phyloP scores from a whole-genome alignment of 1,284 basidiomycete genomes.

The Leccinum griseonigrum region DNA sequence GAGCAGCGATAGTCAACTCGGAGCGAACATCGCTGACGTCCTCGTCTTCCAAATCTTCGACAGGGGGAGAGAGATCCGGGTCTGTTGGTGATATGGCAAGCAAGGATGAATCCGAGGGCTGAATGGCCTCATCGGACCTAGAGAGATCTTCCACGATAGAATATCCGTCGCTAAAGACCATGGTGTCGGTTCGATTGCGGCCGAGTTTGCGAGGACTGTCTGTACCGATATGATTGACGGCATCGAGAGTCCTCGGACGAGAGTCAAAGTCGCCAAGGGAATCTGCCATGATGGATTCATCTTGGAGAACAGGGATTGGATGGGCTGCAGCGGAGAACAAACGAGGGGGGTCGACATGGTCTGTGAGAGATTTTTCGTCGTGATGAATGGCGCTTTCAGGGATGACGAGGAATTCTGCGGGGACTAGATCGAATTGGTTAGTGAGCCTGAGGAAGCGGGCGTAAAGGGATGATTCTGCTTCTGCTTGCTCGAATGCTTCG shows the following conservation, averaged over 20 bases:
- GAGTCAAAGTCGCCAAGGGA: slow-evolving; percentile 1
- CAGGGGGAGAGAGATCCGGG: slow-evolving; percentile 13
- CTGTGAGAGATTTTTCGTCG: slow-evolving; percentile 29
- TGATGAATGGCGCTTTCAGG: slow-evolving; percentile 43
- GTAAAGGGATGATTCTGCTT: slow-evolving; percentile 89
- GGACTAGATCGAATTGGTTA: slow-evolving; percentile 79
- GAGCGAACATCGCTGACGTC: slow-evolving; percentile 24
- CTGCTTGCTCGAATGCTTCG: slow-evolving; percentile 86
- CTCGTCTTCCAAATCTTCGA: slow-evolving; percentile 28
- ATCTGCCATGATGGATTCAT: slow-evolving; percentile 18
- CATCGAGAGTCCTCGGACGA: slow-evolving; percentile 29
- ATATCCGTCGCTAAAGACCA: slow-evolving; percentile 64
- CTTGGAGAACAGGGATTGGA: slow-evolving; percentile 24
- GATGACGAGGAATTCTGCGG: slow-evolving; percentile 79
- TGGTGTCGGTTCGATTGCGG: slow-evolving; percentile 69
- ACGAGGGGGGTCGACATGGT: slow-evolving; percentile 45
- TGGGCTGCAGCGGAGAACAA: slow-evolving; percentile 47
- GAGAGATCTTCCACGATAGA: slow-evolving; percentile 43
- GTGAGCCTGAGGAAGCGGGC: slow-evolving; percentile 87
- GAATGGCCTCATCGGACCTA: slow-evolving; percentile 26
- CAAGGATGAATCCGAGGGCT: slow-evolving; percentile 1
- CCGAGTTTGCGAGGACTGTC: slow-evolving; percentile 56
- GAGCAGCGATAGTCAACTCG: slow-evolving; percentile 16
- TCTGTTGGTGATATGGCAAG: slow-evolving; percentile 14
- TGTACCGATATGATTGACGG: slow-evolving; percentile 23